phyloP scores from a whole-genome alignment of 768 basidiomycete genomes.

The Suillus lakei region DNA sequence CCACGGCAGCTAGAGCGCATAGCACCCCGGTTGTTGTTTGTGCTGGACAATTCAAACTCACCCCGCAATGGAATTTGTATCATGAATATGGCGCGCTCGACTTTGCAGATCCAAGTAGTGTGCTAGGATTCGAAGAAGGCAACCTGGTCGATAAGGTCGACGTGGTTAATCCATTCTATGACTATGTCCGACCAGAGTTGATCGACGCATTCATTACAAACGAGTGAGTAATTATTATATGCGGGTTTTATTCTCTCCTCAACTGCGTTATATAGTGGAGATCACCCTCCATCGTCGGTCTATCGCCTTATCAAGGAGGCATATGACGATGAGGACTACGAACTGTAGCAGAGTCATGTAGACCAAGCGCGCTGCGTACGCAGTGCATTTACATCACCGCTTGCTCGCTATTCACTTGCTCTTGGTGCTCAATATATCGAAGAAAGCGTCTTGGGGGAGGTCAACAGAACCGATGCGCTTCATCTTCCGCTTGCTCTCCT shows the following conservation, averaged over 20 bases:
- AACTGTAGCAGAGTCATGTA: conserved; percentile 51
- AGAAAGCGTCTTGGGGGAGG: conserved; percentile 96
- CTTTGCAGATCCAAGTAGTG: conserved; percentile 72
- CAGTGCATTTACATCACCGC: conserved; percentile 2
- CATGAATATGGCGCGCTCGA: conserved; percentile 86
- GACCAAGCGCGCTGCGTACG: neutral
- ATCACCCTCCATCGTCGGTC: conserved; percentile 94
- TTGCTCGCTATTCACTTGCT: conserved; percentile 28
- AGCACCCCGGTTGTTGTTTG: conserved; percentile 92
- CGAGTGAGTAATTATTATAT: conserved; percentile 66
- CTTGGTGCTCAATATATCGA: conserved; percentile 78
- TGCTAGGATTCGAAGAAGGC: conserved; percentile 77
- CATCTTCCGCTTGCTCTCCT: conserved; percentile 89
- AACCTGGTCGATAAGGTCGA: conserved; percentile 86
- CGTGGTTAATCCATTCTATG: conserved; percentile 95
- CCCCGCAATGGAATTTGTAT: conserved; percentile 88
- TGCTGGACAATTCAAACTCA: conserved; percentile 96
- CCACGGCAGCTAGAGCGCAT: conserved; percentile 87
- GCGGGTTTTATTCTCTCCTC: conserved; percentile 9
- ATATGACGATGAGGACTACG: conserved; percentile 94
- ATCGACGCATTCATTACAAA: conserved; percentile 96
- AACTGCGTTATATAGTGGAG: conserved; percentile 64
- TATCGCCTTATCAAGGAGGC: conserved; percentile 92
- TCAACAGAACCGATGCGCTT: conserved; percentile 89
- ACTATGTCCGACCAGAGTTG: conserved; percentile 92